Evolutionary conservation across 768 basidiomycete species (phyloP).

Genomic region (Pulveroboletus sp.): DNA sequence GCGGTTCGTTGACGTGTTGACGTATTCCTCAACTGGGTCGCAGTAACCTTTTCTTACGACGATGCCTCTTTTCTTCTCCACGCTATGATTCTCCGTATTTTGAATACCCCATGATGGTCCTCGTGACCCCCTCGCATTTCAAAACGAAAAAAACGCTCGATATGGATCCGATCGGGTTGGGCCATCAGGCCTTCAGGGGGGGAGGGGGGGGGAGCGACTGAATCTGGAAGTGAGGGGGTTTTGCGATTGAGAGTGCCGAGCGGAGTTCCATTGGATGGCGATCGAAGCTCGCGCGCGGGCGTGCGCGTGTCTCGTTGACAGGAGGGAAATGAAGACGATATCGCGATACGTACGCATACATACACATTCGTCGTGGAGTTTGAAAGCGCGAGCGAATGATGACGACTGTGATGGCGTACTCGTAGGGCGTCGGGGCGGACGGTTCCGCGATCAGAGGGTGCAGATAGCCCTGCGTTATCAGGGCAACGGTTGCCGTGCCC

Average conservation of each 20-base stretch:
- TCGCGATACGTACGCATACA: background rate
- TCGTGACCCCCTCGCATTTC: background rate
- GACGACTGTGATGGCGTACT: background rate
- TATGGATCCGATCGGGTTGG: background rate
- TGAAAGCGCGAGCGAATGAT: background rate
- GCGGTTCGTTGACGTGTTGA: background rate
- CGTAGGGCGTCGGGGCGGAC: background rate
- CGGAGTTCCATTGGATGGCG: background rate
- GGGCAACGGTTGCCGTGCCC: conserved; percentile 5
- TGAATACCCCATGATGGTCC: background rate
- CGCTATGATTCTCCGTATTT: background rate
- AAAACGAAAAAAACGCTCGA: background rate
- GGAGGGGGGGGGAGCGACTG: background rate
- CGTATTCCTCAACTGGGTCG: background rate
- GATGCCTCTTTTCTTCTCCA: background rate
- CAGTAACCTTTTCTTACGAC: too few relatives aligned
- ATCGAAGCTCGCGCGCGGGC: background rate
- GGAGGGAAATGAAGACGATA: background rate
- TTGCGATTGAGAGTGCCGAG: conserved; percentile 7
- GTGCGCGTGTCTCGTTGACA: background rate
- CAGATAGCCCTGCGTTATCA: background rate
- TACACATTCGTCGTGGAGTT: background rate
- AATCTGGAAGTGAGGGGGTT: conserved; percentile 4
- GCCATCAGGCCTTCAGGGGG: too few relatives aligned
- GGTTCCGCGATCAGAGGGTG: background rate